Conservation (phyloP, 2,329 filamentous ascomycete genomes). For the Neofusicoccum ribis region DNA sequence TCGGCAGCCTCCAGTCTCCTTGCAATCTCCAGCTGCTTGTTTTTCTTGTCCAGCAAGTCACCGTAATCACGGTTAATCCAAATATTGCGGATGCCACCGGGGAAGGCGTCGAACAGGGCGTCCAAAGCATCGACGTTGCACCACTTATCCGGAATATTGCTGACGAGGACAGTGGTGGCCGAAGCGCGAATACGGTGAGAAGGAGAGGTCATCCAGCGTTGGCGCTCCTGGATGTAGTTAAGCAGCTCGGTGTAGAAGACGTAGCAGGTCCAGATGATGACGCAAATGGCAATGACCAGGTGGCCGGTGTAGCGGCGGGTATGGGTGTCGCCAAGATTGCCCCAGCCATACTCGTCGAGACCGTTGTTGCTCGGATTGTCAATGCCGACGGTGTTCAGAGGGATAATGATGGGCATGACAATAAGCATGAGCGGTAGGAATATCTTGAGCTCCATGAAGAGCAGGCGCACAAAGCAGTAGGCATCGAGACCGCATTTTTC, state of each 20-base stretch:
- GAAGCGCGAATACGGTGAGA: conserved; percentile 92
- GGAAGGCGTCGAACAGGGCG: conserved; percentile 91
- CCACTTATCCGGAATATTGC: conserved; percentile 88
- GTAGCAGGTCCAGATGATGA: conserved; percentile 81
- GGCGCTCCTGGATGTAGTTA: conserved; percentile 88
- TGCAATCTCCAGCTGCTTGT: conserved; percentile 71
- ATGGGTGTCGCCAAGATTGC: conserved; percentile 69
- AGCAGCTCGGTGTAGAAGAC: conserved; percentile 84
- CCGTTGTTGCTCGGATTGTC: conserved; percentile 55
- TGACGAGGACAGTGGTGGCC: conserved; percentile 92
- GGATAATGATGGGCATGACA: conserved; percentile 81
- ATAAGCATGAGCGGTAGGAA: conserved; percentile 80
- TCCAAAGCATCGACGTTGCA: conserved; percentile 77
- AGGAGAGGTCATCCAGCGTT: conserved; percentile 91
- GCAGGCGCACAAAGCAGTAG: conserved; percentile 94
- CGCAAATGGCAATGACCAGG: conserved; percentile 72
- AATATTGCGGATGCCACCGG: conserved; percentile 89
- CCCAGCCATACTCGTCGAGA: conserved; percentile 81
- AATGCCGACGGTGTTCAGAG: conserved; percentile 77
- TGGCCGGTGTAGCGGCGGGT: conserved; percentile 80
- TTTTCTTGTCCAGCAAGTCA: conserved; percentile 79
- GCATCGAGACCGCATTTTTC: conserved; percentile 72
- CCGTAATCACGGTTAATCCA: conserved; percentile 95
- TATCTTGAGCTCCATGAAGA: conserved; percentile 82
- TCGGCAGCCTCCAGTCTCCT: conserved; percentile 75